Percentiles rank a stretch among this genome's conserved stretches.
These are phyloP conservation scores for Stellera chamaejasme DNA, from an alignment of 345 rosid species.

Conservation along the genomic window DNA sequence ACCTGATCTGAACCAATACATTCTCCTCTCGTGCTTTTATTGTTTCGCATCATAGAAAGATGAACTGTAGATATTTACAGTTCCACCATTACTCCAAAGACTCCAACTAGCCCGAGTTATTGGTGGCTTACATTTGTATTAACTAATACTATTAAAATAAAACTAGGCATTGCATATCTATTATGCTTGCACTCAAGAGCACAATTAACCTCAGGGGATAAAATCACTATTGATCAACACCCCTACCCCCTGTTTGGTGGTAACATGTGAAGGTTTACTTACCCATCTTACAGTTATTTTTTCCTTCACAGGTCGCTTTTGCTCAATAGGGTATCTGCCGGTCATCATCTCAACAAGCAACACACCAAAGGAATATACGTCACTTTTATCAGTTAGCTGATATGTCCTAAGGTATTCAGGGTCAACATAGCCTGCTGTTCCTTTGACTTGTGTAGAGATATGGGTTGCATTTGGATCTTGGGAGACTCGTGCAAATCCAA, in stretches of 20 bases:
- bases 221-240: not conserved
- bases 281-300: conserved; percentile 56
- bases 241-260: not conserved
- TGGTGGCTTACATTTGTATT: no score
- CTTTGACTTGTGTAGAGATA: conserved; percentile 64
- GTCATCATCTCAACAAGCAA: conserved; percentile 57
- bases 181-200: not conserved
- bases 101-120: no score
- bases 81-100: no score
- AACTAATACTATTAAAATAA: no score
- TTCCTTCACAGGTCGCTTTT: conserved; percentile 31
- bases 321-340: conserved; percentile 57
- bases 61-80: no score
- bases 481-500: conserved; percentile 69
- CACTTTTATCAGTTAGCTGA: conserved; percentile 64
- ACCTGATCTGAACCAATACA: no score
- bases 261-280: conserved; percentile 10
- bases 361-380: conserved; percentile 70
- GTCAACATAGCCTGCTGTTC: conserved; percentile 62
- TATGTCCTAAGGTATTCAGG: conserved; percentile 64
- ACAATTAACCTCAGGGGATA: not conserved
- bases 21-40: no score
- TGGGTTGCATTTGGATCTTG: conserved; percentile 52
- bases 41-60: no score
- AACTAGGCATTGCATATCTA: no score